Percentiles rank a stretch among this genome's conserved stretches.
These are phyloP conservation scores for Ziziphus jujuba DNA, from an alignment of 306 rosid species.

Conservation along the genomic window DNA sequence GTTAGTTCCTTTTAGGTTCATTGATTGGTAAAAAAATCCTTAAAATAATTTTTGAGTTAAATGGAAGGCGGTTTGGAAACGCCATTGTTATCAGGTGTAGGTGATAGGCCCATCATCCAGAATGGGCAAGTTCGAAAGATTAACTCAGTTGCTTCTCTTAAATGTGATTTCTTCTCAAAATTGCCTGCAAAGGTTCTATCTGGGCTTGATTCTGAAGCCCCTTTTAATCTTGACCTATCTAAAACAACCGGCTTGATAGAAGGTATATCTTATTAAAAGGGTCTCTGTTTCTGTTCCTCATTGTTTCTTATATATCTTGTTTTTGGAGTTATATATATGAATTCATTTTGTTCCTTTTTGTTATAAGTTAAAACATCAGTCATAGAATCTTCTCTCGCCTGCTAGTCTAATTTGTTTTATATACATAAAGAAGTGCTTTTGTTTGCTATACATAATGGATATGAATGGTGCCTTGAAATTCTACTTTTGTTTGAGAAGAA, in stretches of 20 bases:
- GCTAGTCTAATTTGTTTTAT: too few relatives aligned
- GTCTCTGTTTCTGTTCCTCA: not conserved
- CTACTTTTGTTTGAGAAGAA: too few relatives aligned
- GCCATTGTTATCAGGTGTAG: conserved; percentile 24
- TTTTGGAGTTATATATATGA: not conserved
- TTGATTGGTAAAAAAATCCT: not conserved
- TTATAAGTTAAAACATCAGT: not conserved
- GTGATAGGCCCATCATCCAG: conserved; percentile 4
- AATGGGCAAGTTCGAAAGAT: not conserved
- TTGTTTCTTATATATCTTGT: not conserved
- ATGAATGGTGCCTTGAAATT: too few relatives aligned
- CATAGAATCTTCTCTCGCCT: too few relatives aligned
- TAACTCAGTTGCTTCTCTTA: conserved; percentile 32
- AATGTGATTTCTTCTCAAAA: conserved; percentile 45
- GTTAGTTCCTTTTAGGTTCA: not conserved
- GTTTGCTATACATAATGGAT: too few relatives aligned
- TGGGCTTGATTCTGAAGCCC: conserved; percentile 47
- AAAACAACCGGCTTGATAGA: conserved; percentile 39
- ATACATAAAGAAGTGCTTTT: too few relatives aligned
- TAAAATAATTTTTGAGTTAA: not conserved
- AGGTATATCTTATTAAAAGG: conserved; percentile 33
- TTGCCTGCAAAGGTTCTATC: conserved; percentile 59
- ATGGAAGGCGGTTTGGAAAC: conserved; percentile 31
- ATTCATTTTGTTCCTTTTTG: not conserved
- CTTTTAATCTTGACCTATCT: conserved; percentile 41